Evolutionary conservation across 2,329 filamentous ascomycete genomes (phyloP), one percentile per base, ranked within the genome.

Genomic region (Zalaria obscura): DNA sequence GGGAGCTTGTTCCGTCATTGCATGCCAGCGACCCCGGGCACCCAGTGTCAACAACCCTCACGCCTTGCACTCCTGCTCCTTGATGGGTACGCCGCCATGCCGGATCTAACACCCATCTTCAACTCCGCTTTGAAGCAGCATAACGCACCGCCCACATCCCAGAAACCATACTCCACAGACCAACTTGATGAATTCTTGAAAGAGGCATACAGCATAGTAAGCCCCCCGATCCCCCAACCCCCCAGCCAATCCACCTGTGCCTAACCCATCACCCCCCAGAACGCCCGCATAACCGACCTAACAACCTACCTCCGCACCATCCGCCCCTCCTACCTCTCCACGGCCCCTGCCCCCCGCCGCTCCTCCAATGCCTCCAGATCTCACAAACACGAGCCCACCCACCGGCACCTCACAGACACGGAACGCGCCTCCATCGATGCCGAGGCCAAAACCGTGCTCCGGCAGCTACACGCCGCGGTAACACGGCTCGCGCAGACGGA

Each of bases 131-230:
- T 89, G 25, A 71, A 72, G 53, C 64, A 70, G 51, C 74, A 75
- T 47, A 64, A 74, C 60, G 48, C 72, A 36, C 64, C 66, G 27
- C 63, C 68, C 5, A 68, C 72, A 8, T 49, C 70, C 63, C 51
- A 58, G 42, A 57, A 63, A 45, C 55, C 54, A 7, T 66, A 61
- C 47, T 57, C 57, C 45, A 52, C 61, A 40, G 56, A 57, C 37
- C 53, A 55, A 40, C 73, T 91, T 39, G 84, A 95, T 58, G 82
- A 83, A 53, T 98, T 96, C 58, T 68, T 96, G 29, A 87, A 89
- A 57, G 89, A 96, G 64, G 91, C 91, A 40, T 91, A 93, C 64
- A 77, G 82, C 58, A 95, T 96, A 61, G 88, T 93, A 67, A 7
- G 53, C 18, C 11, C 32, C 26, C n/a, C 34, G 55, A 73, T 39